These are phyloP conservation scores for Coniosporium tulheliwenetii DNA, from an alignment of 2,329 filamentous ascomycete genomes.

Conservation along the genomic window DNA sequence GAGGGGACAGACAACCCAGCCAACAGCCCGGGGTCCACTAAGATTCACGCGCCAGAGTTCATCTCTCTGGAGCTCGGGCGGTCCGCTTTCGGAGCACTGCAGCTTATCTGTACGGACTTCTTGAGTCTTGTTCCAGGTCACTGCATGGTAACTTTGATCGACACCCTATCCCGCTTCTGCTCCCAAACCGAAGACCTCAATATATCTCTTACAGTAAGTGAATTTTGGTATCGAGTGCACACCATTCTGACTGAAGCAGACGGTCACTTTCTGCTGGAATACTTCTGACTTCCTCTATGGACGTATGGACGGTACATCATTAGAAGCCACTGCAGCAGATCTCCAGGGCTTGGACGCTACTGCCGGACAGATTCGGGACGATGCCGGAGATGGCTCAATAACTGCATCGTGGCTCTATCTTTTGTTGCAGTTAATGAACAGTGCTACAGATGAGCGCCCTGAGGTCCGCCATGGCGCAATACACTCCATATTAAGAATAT, in stretches of 20 bases:
- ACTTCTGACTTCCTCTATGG: conserved; percentile 69
- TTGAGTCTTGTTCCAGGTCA: conserved; percentile 53
- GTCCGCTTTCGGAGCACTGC: conserved; percentile 74
- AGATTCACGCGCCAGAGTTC: conserved; percentile 11
- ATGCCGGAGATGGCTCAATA: conserved; percentile 33
- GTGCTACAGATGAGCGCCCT: conserved; percentile 54
- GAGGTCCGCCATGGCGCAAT: conserved; percentile 78
- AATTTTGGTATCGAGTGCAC: not conserved
- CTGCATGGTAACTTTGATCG: conserved; percentile 65
- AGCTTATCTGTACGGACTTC: conserved; percentile 92
- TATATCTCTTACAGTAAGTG: conserved; percentile 69
- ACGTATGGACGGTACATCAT: conserved; percentile 23
- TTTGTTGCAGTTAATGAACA: conserved; percentile 52
- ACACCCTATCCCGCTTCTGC: conserved; percentile 80
- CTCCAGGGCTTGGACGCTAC: conserved; percentile 19
- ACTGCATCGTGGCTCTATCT: conserved; percentile 68
- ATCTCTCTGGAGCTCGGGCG: conserved; percentile 62
- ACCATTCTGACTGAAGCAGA: conserved; percentile 30
- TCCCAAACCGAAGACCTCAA: conserved; percentile 86
- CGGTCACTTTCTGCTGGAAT: conserved; percentile 91
- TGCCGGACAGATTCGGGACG: conserved; percentile 12
- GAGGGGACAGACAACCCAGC: conserved; percentile 1
- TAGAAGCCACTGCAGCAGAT: conserved; percentile 12
- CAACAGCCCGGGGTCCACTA: not conserved
- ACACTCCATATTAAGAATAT: conserved; percentile 79